A percentile compares a stretch with the other conserved stretches of the same genome.
phyloP scores from a whole-genome alignment of 2,329 filamentous ascomycete species.

The Penicillium verrucosum region DNA sequence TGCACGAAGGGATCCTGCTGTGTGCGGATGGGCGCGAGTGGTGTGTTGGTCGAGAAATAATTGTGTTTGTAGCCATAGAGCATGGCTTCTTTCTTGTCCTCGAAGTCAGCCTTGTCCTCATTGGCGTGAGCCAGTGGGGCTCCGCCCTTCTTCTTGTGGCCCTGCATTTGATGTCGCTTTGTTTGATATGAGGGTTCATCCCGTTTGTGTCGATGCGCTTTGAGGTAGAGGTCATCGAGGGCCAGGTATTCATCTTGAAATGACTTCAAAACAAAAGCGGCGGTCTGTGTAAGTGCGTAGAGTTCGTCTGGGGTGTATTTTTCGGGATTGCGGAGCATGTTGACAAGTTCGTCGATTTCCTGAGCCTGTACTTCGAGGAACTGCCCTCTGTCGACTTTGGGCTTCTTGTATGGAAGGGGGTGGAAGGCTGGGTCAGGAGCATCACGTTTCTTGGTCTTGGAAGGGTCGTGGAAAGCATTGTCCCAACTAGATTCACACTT shows the following conservation, averaged over 20 bases:
- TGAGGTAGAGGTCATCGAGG: slow-evolving; percentile 50
- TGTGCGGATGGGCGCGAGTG: slow-evolving; percentile 27
- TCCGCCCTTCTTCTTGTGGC: slow-evolving; percentile 20
- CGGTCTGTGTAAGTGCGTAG: slow-evolving; percentile 55
- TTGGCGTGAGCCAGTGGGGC: slow-evolving; percentile 18
- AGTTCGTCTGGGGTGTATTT: slow-evolving; percentile 51
- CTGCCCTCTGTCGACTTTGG: slow-evolving; percentile 30
- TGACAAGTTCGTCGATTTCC: slow-evolving; percentile 34
- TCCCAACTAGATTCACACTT: slow-evolving; percentile 35
- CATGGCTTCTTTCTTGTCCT: slow-evolving; percentile 60
- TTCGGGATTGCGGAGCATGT: slow-evolving; percentile 37
- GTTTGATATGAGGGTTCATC: slow-evolving; percentile 23
- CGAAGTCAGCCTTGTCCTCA: slow-evolving; percentile 41
- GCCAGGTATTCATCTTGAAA: slow-evolving; percentile 60
- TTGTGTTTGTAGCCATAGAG: slow-evolving; percentile 60
- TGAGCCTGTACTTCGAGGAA: slow-evolving; percentile 37
- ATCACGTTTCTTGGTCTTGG: slow-evolving; percentile 33
- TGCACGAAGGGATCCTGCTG: slow-evolving; percentile 57
- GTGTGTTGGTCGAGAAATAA: slow-evolving; percentile 44
- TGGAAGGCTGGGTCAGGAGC: slow-evolving; percentile 22
- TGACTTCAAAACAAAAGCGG: slow-evolving; percentile 50
- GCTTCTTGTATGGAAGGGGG: slow-evolving; percentile 36
- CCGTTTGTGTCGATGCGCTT: slow-evolving; percentile 45
- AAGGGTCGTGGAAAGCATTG: slow-evolving; percentile 28
- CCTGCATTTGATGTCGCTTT: slow-evolving; percentile 34